Evolutionary conservation across 345 rosid genomes (phyloP).

Genomic region (Melaleuca quinquenervia): DNA sequence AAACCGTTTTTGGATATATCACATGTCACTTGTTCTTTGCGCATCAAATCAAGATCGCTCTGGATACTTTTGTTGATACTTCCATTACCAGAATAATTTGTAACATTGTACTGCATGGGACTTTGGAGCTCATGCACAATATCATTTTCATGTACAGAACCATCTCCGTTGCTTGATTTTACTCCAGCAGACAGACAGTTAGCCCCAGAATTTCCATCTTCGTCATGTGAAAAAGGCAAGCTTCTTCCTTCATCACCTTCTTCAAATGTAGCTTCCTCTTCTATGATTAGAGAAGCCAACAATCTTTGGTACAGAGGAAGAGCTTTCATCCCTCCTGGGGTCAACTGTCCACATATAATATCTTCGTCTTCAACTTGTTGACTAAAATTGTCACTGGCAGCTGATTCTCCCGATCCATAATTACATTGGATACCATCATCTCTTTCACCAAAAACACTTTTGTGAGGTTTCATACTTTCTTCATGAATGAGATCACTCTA

Average conservation of each 20-base stretch:
- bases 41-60: slow-evolving; percentile 3
- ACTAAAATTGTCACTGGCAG: background rate
- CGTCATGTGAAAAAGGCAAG: slow-evolving; percentile 6
- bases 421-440: slow-evolving; percentile 6
- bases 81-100: slow-evolving; percentile 18
- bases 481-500: slow-evolving; percentile 16
- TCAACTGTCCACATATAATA: slow-evolving; percentile 6
- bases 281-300: slow-evolving; percentile 41
- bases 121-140: slow-evolving; percentile 9
- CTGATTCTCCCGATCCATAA: background rate
- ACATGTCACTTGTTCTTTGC: slow-evolving; percentile 1
- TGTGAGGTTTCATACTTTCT: slow-evolving; percentile 11
- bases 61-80: background rate
- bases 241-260: slow-evolving; percentile 17
- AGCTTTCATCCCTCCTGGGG: slow-evolving; percentile 9
- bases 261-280: slow-evolving; percentile 32
- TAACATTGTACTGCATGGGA: slow-evolving; percentile 10
- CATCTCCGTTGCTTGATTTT: slow-evolving; percentile 14
- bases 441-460: slow-evolving; percentile 9
- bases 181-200: slow-evolving; percentile 6
- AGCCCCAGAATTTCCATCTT: slow-evolving; percentile 5
- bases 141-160: slow-evolving; percentile 14
- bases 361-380: background rate
- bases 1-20: slow-evolving; percentile 2
- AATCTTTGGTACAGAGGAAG: slow-evolving; percentile 49